phyloP scores from a whole-genome alignment of 192 early-diverging fungal species.

The Thoreauomyces humboldtii region DNA sequence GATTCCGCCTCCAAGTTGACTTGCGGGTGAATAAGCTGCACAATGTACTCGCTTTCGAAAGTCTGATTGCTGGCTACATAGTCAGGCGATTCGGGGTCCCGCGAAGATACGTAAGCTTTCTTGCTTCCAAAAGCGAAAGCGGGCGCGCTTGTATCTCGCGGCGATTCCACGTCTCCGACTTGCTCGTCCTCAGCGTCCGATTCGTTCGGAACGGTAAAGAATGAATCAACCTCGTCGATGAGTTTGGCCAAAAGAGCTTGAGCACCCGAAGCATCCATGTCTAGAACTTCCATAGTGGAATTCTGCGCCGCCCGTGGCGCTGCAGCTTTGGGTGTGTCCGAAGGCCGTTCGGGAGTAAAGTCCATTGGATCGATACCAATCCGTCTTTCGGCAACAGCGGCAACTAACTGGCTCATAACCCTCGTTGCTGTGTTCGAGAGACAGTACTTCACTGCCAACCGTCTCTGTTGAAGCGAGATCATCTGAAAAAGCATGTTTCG shows the following conservation, averaged over 20 bases:
- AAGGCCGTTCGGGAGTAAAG: constrained; percentile 6
- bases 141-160: constrained; percentile 4
- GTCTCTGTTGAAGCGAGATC: constrained; percentile 65
- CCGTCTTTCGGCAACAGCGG: background rate
- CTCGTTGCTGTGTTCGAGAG: constrained; percentile 78
- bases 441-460: constrained; percentile 74
- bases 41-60: constrained; percentile 55
- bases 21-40: constrained; percentile 71
- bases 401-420: constrained; percentile 68
- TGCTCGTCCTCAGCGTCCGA: constrained; percentile 23
- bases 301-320: constrained; percentile 4
- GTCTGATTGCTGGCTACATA: constrained; percentile 54
- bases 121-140: constrained; percentile 17
- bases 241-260: constrained; percentile 48
- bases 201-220: constrained; percentile 46
- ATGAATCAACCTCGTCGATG: constrained; percentile 41
- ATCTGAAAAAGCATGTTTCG: constrained; percentile 79
- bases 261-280: constrained; percentile 33
- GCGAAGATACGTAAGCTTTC: constrained; percentile 34
- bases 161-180: background rate
- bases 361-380: constrained; percentile 9
- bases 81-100: constrained; percentile 47
- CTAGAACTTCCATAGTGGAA: constrained; percentile 14
- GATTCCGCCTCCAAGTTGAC: constrained; percentile 62
- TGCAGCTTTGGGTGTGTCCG: background rate